Conservation (phyloP, 1,139 yeast genomes). For the Hyphopichia fennica region DNA sequence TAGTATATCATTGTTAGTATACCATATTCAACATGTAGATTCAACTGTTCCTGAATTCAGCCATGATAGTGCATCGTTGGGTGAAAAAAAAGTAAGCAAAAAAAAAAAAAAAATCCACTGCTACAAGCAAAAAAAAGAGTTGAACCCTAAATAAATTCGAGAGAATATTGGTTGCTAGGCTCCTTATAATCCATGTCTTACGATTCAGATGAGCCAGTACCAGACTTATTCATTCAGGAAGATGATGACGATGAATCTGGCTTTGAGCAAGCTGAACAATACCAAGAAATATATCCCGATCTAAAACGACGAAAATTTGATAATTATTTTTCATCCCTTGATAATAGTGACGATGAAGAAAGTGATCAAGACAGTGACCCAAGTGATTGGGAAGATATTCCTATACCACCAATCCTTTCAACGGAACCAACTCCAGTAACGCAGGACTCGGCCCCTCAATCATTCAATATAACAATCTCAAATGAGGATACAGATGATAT, state of each 20-base stretch:
- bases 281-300: neutral
- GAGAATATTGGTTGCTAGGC: too few relatives aligned
- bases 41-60: too few relatives aligned
- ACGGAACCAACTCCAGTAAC: neutral
- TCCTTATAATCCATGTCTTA: neutral
- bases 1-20: too few relatives aligned
- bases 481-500: conserved; percentile 2
- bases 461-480: conserved; percentile 10
- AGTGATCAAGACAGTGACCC: neutral
- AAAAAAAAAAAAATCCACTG: too few relatives aligned
- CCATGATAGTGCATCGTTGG: too few relatives aligned
- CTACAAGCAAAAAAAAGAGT: too few relatives aligned
- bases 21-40: too few relatives aligned
- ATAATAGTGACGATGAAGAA: conserved; percentile 8
- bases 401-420: neutral
- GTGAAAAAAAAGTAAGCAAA: too few relatives aligned
- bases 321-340: conserved; percentile 8
- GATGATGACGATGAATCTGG: neutral
- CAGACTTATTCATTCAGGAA: neutral
- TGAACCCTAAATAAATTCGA: too few relatives aligned
- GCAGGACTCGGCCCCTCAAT: conserved; percentile 1
- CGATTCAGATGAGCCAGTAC: neutral
- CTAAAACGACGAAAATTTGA: conserved; percentile 6
- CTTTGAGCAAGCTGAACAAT: neutral
- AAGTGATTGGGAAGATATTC: conserved; percentile 3